Base-by-base conservation (phyloP, 2,329 filamentous ascomycete species). In the Bipolaris cookei region DNA sequence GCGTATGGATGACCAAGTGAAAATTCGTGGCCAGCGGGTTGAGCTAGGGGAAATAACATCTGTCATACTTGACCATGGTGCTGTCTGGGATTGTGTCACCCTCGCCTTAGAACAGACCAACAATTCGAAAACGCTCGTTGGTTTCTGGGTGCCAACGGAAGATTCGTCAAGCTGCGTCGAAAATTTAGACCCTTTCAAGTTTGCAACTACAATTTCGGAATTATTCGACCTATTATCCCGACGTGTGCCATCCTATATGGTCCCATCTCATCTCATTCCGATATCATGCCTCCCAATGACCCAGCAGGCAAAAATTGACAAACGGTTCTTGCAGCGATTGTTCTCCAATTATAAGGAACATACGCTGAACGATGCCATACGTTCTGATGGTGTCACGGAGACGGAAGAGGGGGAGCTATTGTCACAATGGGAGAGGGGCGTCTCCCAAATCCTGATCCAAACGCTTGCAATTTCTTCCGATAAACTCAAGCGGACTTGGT, bases 21-120 rank as follows among this genome's bases (percentile, higher is more conserved):
- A 96, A 72, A 81, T 96, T 8, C 84, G 91, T 42, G 92, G 92
- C 0, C 90, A 94, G 63, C 82, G 90, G 42, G 87, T 96, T 37
- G 91, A 96, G 70, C 83, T 93, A 10, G 84, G 85, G 1, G 92
- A 96, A 70, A 89, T 96, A 52, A 89, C 87, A 55, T 83, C 83
- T 14, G 78, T 83, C 14, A 75, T 93, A 11, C 79, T 89, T 0
- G 78, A 81, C 11, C 81, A 81, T 7, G 66, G 69, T 0, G 63
- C 78, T 14, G 84, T 89, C 0, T 71, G 77, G n/a, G 84, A 91
- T 54, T 90, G 88, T 47, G 79, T 85, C 2, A 89, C 87, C 0
- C 70, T 93, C 6, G 76, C 92, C 6, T 69, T 88, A 28, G 77
- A 78, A 6, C 70, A 75, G 0, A 63, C 74, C 4, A 70, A 76